These are phyloP conservation scores for Acacia acuminata DNA, from an alignment of 306 rosid species.

Conservation along the genomic window DNA sequence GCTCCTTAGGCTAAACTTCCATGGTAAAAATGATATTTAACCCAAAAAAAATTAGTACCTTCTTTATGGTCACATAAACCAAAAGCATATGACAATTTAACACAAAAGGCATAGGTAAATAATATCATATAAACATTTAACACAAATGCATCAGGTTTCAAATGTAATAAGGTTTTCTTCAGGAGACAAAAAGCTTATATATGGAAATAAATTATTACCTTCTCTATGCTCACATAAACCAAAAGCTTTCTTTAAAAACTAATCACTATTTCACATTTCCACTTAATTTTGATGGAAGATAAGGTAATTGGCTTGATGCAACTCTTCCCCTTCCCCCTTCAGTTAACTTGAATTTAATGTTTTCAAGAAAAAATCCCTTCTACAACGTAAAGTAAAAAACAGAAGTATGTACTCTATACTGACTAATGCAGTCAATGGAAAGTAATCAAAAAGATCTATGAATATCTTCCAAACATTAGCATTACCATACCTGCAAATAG, in stretches of 20 bases:
- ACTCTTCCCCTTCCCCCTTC: not conserved
- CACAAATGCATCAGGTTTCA: not conserved
- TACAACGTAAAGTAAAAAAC: not conserved
- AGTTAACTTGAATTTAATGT: slow-evolving; percentile 17
- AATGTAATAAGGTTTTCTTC: not conserved
- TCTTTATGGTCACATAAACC: no score
- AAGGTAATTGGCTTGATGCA: slow-evolving; percentile 8
- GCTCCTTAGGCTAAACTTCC: no score
- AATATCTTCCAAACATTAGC: slow-evolving; percentile 98
- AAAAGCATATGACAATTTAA: slow-evolving; percentile 6
- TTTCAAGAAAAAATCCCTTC: not conserved
- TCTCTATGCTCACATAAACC: slow-evolving; percentile 3
- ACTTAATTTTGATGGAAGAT: slow-evolving; percentile 8
- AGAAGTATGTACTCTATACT: slow-evolving; percentile 38
- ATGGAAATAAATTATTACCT: slow-evolving; percentile 13
- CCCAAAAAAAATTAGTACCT: no score
- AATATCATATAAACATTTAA: not conserved
- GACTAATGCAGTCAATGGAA: slow-evolving; percentile 98
- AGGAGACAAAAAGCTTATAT: slow-evolving; percentile 1
- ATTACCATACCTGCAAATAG: slow-evolving; percentile 81
- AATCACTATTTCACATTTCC: not conserved
- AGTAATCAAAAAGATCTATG: slow-evolving; percentile 96
- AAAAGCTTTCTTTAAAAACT: not conserved
- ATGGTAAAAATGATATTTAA: no score
- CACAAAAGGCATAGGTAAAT: slow-evolving; percentile 1